Evolutionary conservation across 2,329 filamentous ascomycete species (phyloP).

Genomic region (Microcyclospora tardicrescens): DNA sequence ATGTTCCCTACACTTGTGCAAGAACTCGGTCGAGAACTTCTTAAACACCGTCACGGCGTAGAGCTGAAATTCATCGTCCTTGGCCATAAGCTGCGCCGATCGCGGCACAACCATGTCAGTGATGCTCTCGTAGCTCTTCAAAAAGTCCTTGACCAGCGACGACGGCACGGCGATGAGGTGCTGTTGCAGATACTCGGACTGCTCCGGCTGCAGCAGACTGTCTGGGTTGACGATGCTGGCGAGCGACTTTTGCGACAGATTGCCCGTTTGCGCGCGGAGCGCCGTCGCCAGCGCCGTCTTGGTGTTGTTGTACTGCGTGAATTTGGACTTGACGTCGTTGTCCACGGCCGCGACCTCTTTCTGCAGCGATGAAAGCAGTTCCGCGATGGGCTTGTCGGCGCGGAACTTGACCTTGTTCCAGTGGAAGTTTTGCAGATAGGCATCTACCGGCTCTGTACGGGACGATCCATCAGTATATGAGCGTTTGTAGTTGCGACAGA

Average conservation of each 20-base stretch:
- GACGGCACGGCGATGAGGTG: slow-evolving; percentile 83
- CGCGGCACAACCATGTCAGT: slow-evolving; percentile 87
- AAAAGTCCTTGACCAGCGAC: slow-evolving; percentile 71
- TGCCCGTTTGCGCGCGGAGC: slow-evolving; percentile 83
- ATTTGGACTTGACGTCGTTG: slow-evolving; percentile 90
- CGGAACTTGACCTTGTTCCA: slow-evolving; percentile 99
- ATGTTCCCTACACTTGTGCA: slow-evolving; percentile 81
- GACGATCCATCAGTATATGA: background rate
- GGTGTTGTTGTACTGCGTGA: slow-evolving; percentile 83
- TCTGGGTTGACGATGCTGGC: slow-evolving; percentile 71
- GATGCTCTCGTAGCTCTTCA: slow-evolving; percentile 78
- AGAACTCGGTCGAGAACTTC: slow-evolving; percentile 74
- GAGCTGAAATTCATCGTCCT: slow-evolving; percentile 80
- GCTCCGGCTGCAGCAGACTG: slow-evolving; percentile 61
- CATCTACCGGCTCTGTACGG: slow-evolving; percentile 73
- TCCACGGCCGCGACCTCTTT: slow-evolving; percentile 90
- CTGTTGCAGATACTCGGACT: slow-evolving; percentile 89
- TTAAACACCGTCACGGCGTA: slow-evolving; percentile 89
- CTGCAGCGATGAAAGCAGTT: slow-evolving; percentile 76
- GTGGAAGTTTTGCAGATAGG: slow-evolving; percentile 75
- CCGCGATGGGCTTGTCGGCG: slow-evolving; percentile 75
- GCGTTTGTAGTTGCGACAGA: background rate
- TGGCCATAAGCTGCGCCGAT: slow-evolving; percentile 64
- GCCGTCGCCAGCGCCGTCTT: slow-evolving; percentile 72
- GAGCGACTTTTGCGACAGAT: slow-evolving; percentile 86